Evolutionary conservation across 1,284 basidiomycete genomes (phyloP).

Genomic region (Crucibulum cyathiforme): DNA sequence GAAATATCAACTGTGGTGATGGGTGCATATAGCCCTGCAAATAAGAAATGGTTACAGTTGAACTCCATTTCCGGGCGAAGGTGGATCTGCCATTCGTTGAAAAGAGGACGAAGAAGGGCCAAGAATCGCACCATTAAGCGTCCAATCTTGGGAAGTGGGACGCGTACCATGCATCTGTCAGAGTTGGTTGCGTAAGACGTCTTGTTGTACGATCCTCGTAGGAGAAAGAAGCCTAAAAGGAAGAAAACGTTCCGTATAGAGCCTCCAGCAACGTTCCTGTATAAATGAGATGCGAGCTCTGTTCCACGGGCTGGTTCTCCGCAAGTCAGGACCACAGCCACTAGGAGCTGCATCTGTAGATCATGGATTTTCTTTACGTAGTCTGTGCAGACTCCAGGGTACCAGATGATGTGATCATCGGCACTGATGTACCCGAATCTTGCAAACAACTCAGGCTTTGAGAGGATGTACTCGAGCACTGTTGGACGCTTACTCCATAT

Average conservation of each 20-base stretch:
- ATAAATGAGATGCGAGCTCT: conserved; percentile 2
- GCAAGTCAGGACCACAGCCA: conserved; percentile 3
- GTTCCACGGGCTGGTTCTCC: conserved; percentile 10
- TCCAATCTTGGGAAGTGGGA: conserved; percentile 18
- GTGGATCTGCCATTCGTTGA: conserved; percentile 10
- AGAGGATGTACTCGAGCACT: background rate
- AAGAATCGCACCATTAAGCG: conserved; percentile 12
- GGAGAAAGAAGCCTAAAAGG: conserved; percentile 8
- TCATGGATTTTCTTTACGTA: background rate
- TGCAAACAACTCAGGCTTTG: background rate
- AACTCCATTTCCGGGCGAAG: conserved; percentile 6
- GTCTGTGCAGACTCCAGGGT: background rate
- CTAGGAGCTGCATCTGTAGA: conserved; percentile 2
- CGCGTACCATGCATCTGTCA: conserved; percentile 14
- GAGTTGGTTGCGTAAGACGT: conserved; percentile 8
- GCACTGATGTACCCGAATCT: background rate
- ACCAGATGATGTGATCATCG: background rate
- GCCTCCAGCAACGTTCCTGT: conserved; percentile 3
- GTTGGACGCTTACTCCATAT: background rate
- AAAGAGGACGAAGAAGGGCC: conserved; percentile 14
- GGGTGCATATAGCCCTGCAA: conserved; percentile 12
- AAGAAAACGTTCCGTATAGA: conserved; percentile 13
- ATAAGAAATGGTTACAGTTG: conserved; percentile 9
- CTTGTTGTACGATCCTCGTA: conserved; percentile 20
- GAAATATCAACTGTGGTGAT: conserved; percentile 12